These are phyloP conservation scores for Triticum turgidum DNA, from an alignment of 176 grass and related monocot species.

Conservation along the genomic window DNA sequence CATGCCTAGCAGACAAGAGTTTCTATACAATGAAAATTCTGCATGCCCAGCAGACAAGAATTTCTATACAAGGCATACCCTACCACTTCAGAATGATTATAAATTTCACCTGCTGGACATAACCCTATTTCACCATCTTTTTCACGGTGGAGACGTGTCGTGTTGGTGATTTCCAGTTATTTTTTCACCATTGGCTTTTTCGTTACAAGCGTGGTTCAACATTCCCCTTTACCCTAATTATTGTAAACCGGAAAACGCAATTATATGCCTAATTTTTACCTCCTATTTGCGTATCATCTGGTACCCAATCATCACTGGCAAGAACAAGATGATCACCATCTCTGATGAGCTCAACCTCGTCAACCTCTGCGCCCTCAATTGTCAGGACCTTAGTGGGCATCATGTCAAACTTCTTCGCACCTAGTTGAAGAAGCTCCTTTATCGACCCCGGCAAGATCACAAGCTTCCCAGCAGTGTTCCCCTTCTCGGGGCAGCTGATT, in stretches of 20 bases:
- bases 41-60: background rate
- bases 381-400: constrained; percentile 57
- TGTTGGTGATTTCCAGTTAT: background rate
- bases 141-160: background rate
- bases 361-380: constrained; percentile 67
- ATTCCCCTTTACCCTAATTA: background rate
- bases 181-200: background rate
- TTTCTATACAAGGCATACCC: background rate
- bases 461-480: constrained; percentile 48
- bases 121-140: background rate
- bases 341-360: constrained; percentile 75
- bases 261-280: background rate
- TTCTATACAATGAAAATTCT: constrained; percentile 5
- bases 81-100: background rate
- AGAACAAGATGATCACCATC: constrained; percentile 82
- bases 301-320: constrained; percentile 38
- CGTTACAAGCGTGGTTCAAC: background rate
- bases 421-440: constrained; percentile 65
- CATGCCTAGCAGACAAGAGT: background rate
- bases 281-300: constrained; percentile 29
- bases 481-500: constrained; percentile 70
- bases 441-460: constrained; percentile 67
- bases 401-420: constrained; percentile 57
- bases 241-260: background rate
- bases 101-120: background rate